phyloP scores from a whole-genome alignment of 2,329 filamentous ascomycete genomes.

The Exophiala aquamarina region DNA sequence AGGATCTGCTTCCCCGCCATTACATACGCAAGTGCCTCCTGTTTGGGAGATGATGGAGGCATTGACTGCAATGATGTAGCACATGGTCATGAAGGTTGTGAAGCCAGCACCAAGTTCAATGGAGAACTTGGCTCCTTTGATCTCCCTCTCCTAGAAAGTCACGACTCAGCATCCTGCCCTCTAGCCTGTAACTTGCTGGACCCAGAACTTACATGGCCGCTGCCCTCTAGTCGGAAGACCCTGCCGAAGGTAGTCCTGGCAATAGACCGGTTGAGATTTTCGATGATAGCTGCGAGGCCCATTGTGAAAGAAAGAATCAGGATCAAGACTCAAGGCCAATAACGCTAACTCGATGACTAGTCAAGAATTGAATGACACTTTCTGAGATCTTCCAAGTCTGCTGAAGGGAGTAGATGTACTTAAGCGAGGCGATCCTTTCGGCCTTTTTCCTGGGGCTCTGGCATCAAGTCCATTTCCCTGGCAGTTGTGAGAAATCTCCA shows the following conservation, averaged over 20 bases:
- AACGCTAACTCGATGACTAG: no score
- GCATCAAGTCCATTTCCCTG: no score
- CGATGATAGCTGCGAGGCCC: background rate
- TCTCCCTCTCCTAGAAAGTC: conserved; percentile 48
- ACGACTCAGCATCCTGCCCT: background rate
- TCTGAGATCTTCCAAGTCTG: no score
- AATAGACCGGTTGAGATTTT: conserved; percentile 1
- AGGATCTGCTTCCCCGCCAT: conserved; percentile 38
- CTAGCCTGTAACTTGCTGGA: background rate
- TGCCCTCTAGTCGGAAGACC: background rate
- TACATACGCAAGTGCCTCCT: conserved; percentile 73
- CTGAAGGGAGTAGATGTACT: no score
- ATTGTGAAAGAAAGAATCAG: background rate
- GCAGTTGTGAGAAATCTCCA: no score
- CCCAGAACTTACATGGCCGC: background rate
- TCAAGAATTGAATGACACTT: no score
- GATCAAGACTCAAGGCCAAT: no score
- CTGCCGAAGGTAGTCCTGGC: background rate
- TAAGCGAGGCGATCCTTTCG: no score
- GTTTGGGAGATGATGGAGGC: conserved; percentile 68
- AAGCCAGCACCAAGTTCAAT: conserved; percentile 80
- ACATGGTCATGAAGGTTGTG: conserved; percentile 76
- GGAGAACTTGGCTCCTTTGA: conserved; percentile 73
- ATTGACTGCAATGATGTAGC: conserved; percentile 73
- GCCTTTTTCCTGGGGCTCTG: no score